Conservation (phyloP, 306 rosid species). For the Acacia acuminata region DNA sequence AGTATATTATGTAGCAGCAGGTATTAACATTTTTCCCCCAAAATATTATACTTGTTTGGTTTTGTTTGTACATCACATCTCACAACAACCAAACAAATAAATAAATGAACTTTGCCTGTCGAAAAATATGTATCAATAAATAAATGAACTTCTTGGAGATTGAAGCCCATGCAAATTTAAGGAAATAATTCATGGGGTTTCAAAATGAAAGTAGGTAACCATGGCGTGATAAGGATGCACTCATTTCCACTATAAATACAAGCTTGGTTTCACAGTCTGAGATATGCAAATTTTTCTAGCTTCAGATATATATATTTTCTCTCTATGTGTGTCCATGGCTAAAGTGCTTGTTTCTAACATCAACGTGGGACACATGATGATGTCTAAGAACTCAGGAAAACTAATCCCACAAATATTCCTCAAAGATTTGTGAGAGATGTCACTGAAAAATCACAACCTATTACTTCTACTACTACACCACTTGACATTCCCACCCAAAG, state of each 20-base stretch:
- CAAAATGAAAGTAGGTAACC: background rate
- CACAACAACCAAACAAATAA: too few species aligned
- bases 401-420: conserved; percentile 67
- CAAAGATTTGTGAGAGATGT: conserved; percentile 81
- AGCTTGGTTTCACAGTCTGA: background rate
- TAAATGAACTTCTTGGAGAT: too few species aligned
- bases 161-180: too few species aligned
- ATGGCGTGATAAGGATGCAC: conserved; percentile 38
- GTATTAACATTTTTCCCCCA: too few species aligned
- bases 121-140: too few species aligned
- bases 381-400: conserved; percentile 86
- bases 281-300: too few species aligned
- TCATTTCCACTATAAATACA: conserved; percentile 62
- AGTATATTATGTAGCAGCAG: too few species aligned
- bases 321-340: conserved; percentile 51
- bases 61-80: too few species aligned
- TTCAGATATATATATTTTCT: background rate
- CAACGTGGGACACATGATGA: conserved; percentile 81
- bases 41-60: too few species aligned
- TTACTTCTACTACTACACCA: background rate
- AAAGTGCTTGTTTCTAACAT: conserved; percentile 52
- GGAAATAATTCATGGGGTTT: too few species aligned
- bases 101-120: too few species aligned
- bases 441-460: conserved; percentile 49
- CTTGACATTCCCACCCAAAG: conserved; percentile 67